phyloP scores from a whole-genome alignment of 108 stramenopile genomes.

The Nitzschia sp. region DNA sequence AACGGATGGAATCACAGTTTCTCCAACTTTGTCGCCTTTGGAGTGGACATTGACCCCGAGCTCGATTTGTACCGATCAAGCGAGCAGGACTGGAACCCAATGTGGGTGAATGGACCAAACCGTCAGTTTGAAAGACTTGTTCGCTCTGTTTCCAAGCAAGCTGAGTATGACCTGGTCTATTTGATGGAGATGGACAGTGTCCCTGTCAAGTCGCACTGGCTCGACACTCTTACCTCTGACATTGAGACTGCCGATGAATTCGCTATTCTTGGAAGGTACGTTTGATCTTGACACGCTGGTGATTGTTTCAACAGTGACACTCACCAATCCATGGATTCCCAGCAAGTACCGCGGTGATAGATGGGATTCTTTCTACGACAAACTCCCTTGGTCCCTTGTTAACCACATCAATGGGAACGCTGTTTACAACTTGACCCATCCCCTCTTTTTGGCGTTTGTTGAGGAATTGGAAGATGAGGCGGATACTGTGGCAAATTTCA shows the following conservation, averaged over 20 bases:
- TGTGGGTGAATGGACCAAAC: constrained; percentile 82
- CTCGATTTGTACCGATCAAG: constrained; percentile 50
- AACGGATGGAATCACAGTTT: constrained; percentile 68
- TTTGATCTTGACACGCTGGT: neutral
- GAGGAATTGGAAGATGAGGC: constrained; percentile 65
- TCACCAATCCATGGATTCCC: neutral
- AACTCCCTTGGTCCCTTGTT: constrained; percentile 58
- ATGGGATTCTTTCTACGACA: constrained; percentile 69
- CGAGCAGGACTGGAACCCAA: constrained; percentile 54
- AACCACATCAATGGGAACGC: constrained; percentile 77
- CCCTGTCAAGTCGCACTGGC: constrained; percentile 64
- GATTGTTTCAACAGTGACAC: neutral
- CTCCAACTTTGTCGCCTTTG: constrained; percentile 62
- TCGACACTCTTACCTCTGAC: constrained; percentile 59
- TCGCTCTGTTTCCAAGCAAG: constrained; percentile 56
- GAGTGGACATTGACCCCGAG: constrained; percentile 59
- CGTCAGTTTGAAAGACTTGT: constrained; percentile 68
- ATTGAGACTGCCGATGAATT: constrained; percentile 51
- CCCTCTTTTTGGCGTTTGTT: constrained; percentile 56
- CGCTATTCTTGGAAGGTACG: constrained; percentile 71
- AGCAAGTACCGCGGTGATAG: constrained; percentile 59
- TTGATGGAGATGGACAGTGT: constrained; percentile 72
- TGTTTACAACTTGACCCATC: constrained; percentile 69
- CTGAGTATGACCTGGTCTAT: constrained; percentile 69
- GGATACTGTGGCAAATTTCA: constrained; percentile 60